phyloP scores from a whole-genome alignment of 2,329 filamentous ascomycete genomes.

The Monosporascus cannonballus region DNA sequence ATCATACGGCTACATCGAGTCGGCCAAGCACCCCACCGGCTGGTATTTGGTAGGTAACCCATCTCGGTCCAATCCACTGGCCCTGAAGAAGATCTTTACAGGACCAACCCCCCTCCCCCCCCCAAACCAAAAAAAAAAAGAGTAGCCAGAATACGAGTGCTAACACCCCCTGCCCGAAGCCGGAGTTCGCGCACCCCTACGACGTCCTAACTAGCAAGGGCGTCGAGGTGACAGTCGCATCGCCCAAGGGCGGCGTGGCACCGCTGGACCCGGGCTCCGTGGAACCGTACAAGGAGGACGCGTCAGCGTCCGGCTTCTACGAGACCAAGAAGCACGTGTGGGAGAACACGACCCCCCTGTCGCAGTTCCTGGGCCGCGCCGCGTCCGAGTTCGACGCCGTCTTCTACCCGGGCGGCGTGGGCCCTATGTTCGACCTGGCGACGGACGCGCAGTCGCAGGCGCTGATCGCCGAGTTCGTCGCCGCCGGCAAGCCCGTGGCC shows the following conservation, averaged over 20 bases:
- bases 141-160: background rate
- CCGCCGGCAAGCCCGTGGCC: conserved; percentile 54
- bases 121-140: background rate
- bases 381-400: conserved; percentile 57
- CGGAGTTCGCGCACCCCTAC: conserved; percentile 61
- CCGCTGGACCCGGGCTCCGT: conserved; percentile 56
- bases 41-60: conserved; percentile 57
- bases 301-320: conserved; percentile 46
- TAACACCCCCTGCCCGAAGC: conserved; percentile 27
- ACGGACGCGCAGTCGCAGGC: conserved; percentile 49
- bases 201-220: conserved; percentile 46
- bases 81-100: no score
- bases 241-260: conserved; percentile 54
- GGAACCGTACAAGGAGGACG: conserved; percentile 47
- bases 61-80: background rate
- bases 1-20: conserved; percentile 48
- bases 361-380: conserved; percentile 44
- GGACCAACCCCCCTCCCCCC: no score
- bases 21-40: conserved; percentile 52
- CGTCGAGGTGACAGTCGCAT: conserved; percentile 51
- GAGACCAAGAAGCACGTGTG: conserved; percentile 52
- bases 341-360: conserved; percentile 56
- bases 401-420: conserved; percentile 53
- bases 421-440: conserved; percentile 63
- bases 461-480: conserved; percentile 57